phyloP scores from a whole-genome alignment of 2,329 filamentous ascomycete species.

The Verticillium nonalfalfae region DNA sequence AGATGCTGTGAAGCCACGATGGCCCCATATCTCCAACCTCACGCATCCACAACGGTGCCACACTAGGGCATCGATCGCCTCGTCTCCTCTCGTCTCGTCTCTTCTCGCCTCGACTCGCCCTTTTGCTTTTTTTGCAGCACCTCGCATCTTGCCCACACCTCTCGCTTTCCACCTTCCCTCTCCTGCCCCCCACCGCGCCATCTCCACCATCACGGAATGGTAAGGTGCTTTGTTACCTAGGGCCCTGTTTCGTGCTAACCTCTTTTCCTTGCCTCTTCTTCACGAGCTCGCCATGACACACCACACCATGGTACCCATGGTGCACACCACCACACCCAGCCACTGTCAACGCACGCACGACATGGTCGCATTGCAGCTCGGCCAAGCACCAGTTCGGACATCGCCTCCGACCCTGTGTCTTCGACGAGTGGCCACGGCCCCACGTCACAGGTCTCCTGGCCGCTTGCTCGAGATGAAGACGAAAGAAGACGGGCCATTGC shows the following conservation, averaged over 20 bases:
- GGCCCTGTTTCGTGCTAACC: too few relatives aligned
- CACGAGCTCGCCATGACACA: background rate
- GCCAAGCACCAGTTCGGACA: background rate
- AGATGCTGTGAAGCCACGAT: background rate
- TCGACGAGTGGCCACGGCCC: background rate
- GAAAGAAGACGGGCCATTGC: background rate
- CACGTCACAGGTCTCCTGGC: background rate
- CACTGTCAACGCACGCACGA: background rate
- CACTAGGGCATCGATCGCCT: background rate
- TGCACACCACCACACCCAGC: too few relatives aligned
- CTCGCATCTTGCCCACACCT: too few relatives aligned
- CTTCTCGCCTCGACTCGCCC: too few relatives aligned
- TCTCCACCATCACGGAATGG: background rate
- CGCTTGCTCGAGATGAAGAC: background rate
- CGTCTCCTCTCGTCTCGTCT: background rate
- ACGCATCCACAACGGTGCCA: background rate
- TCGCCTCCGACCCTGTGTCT: background rate
- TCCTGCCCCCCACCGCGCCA: background rate
- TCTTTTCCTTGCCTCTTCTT: background rate
- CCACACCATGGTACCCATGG: background rate
- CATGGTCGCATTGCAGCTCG: background rate
- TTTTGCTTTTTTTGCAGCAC: too few relatives aligned
- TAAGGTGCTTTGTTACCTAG: too few relatives aligned
- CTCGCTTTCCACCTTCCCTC: too few relatives aligned
- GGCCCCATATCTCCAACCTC: background rate